Conservation (phyloP, 2,329 filamentous ascomycete genomes). For the Niveomyces coronatus region DNA sequence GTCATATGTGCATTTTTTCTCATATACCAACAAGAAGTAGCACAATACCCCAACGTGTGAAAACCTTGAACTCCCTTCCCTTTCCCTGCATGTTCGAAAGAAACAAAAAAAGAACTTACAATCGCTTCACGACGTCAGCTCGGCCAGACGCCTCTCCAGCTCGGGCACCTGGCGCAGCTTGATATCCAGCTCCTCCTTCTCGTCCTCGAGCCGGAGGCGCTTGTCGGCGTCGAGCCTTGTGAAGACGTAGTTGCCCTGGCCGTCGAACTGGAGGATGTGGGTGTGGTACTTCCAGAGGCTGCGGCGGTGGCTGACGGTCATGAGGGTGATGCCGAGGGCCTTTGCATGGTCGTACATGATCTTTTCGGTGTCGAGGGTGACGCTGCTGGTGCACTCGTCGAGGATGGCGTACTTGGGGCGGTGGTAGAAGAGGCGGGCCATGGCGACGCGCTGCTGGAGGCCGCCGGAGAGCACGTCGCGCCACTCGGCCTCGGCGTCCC, state of each 20-base stretch:
- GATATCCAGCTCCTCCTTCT: conserved; percentile 88
- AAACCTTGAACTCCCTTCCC: too few relatives aligned
- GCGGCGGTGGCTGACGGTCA: conserved; percentile 88
- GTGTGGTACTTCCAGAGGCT: conserved; percentile 96
- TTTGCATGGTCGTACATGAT: conserved; percentile 98
- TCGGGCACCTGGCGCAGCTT: conserved; percentile 78
- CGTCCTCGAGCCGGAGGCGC: conserved; percentile 79
- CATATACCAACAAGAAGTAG: too few relatives aligned
- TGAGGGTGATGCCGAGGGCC: conserved; percentile 79
- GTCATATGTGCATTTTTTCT: too few relatives aligned
- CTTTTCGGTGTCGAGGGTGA: conserved; percentile 91
- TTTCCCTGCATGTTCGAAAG: neutral
- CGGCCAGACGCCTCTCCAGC: conserved; percentile 72
- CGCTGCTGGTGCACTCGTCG: conserved; percentile 89
- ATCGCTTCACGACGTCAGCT: conserved; percentile 44
- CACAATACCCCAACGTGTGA: too few relatives aligned
- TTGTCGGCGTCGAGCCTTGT: conserved; percentile 81
- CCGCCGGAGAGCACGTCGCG: conserved; percentile 86
- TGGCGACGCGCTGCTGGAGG: conserved; percentile 90
- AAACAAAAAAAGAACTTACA: neutral
- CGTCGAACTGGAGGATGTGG: conserved; percentile 92
- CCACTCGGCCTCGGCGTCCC: conserved; percentile 96
- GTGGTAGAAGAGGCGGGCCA: conserved; percentile 94
- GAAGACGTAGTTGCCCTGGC: conserved; percentile 85
- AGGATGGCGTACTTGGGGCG: conserved; percentile 86